A percentile compares a stretch with the other conserved stretches of the same genome.
These are phyloP conservation scores for Breviolum minutum DNA, from an alignment of 73 alveolate genomes.

Conservation along the genomic window DNA sequence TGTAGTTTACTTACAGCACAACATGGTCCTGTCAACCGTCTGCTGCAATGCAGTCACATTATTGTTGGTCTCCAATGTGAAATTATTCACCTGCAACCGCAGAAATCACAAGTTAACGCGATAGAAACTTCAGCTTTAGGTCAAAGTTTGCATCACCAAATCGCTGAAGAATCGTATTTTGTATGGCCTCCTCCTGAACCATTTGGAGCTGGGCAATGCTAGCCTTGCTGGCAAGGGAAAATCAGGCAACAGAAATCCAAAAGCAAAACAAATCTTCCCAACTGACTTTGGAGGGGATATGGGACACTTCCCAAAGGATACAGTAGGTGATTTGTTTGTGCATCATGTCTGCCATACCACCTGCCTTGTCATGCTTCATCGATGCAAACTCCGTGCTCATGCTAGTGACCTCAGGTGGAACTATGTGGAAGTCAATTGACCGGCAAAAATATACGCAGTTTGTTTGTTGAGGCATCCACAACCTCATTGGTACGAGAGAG, in stretches of 20 bases:
- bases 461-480: not conserved
- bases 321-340: not conserved
- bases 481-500: constrained; percentile 83
- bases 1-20: not conserved
- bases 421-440: not conserved
- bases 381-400: constrained; percentile 90
- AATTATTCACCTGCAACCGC: constrained; percentile 50
- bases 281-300: not conserved
- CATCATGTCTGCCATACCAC: not conserved
- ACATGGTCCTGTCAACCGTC: constrained; percentile 53
- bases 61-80: constrained; percentile 88
- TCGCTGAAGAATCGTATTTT: not conserved
- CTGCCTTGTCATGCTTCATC: constrained; percentile 86
- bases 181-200: constrained; percentile 82
- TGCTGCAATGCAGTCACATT: constrained; percentile 86
- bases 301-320: not conserved
- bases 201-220: constrained; percentile 87
- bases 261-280: not conserved
- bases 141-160: not conserved
- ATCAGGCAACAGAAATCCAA: no score
- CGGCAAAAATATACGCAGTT: not conserved
- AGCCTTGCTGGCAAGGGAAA: constrained; percentile 10
- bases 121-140: not conserved
- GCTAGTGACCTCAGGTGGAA: constrained; percentile 75
- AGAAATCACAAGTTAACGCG: not conserved